phyloP scores from a whole-genome alignment of 169 alveolate species.

The Nephromyces sp. region DNA sequence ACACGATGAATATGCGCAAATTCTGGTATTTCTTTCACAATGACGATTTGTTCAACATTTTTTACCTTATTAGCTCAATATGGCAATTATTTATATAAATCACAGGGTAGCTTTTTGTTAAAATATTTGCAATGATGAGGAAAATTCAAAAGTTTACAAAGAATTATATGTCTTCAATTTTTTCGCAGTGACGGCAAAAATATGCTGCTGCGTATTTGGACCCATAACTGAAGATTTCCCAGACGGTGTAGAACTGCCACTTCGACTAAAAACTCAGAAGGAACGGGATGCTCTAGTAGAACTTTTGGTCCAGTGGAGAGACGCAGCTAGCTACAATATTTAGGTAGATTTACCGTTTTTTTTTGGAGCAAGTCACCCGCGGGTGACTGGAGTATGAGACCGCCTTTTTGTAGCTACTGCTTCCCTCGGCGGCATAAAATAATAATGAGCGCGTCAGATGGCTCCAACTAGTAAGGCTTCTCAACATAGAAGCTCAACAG shows the following conservation, averaged over 20 bases:
- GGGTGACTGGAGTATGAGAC: no score
- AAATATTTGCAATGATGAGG: neutral
- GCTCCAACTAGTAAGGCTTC: no score
- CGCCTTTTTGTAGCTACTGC: no score
- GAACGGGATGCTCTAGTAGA: slow-evolving; percentile 77
- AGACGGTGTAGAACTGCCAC: slow-evolving; percentile 71
- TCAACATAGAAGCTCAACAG: no score
- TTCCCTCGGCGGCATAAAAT: no score
- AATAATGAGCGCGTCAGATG: no score
- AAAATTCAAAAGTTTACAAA: neutral
- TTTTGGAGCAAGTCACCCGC: no score
- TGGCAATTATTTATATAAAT: neutral
- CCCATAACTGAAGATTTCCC: slow-evolving; percentile 83
- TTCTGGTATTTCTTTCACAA: no score
- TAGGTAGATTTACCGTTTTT: no score
- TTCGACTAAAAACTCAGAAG: slow-evolving; percentile 66
- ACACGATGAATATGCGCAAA: no score
- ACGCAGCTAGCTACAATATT: slow-evolving; percentile 77
- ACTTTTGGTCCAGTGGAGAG: slow-evolving; percentile 78
- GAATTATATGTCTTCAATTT: neutral
- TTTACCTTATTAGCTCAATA: neutral
- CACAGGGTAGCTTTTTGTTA: neutral
- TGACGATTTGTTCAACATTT: neutral
- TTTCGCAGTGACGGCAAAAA: slow-evolving; percentile 52
- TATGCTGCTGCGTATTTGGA: slow-evolving; percentile 63